Conservation (phyloP, 1,284 basidiomycete genomes). For the Neonothopanus nambi region DNA sequence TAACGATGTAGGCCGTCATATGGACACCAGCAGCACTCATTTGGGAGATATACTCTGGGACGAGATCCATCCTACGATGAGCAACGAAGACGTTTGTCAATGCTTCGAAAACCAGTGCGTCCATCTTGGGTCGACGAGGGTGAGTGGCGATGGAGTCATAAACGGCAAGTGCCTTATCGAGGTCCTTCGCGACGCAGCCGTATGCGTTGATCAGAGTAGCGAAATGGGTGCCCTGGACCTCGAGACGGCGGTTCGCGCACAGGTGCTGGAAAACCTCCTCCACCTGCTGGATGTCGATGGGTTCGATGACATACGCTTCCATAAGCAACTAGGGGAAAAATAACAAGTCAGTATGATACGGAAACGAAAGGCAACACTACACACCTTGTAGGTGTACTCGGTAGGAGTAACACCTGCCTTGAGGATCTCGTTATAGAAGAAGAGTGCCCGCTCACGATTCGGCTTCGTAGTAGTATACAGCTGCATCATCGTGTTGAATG, state of each 20-base stretch:
- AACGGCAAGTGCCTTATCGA: conserved; percentile 73
- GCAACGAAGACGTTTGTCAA: conserved; percentile 87
- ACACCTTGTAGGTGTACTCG: conserved; percentile 89
- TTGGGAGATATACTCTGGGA: conserved; percentile 67
- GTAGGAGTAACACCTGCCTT: conserved; percentile 71
- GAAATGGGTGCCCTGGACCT: conserved; percentile 86
- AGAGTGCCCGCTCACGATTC: conserved; percentile 74
- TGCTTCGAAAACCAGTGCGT: conserved; percentile 91
- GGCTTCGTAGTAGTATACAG: conserved; percentile 90
- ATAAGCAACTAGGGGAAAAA: conserved; percentile 68
- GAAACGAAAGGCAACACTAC: conserved; percentile 18
- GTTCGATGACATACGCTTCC: conserved; percentile 90
- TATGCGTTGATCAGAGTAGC: conserved; percentile 91
- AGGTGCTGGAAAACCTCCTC: conserved; percentile 72
- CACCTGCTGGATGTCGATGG: conserved; percentile 78
- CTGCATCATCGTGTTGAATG: conserved; percentile 99
- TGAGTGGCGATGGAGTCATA: conserved; percentile 77
- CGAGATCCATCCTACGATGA: conserved; percentile 78
- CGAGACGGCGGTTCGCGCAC: conserved; percentile 49
- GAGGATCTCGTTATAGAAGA: conserved; percentile 77
- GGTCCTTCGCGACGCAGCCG: conserved; percentile 80
- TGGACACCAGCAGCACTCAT: conserved; percentile 71
- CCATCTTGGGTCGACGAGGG: conserved; percentile 46
- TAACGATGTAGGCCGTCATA: conserved; percentile 96
- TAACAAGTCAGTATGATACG: conserved; percentile 20